Percentiles rank a stretch among this genome's conserved stretches.
Conservation (phyloP, 768 basidiomycete genomes). For the Auricularia cornea region DNA sequence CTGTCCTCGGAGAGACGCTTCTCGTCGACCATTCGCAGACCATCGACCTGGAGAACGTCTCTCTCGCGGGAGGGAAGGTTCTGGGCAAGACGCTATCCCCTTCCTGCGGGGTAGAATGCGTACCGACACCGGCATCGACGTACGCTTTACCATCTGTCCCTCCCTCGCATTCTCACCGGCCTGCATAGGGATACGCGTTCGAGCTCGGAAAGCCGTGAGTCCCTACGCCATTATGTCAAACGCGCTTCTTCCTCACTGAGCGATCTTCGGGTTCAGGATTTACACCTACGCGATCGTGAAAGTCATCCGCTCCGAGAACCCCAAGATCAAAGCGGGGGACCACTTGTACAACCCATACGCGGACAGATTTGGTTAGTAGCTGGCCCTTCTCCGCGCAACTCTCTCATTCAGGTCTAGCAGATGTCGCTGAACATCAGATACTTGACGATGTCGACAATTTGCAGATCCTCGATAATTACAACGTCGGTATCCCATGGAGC, state of each 20-base stretch:
- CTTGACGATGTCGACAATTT: constrained; percentile 9
- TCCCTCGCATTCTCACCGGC: no score
- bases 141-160: neutral
- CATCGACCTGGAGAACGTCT: constrained; percentile 42
- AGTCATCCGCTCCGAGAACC: constrained; percentile 34
- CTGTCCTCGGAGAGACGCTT: constrained; percentile 32
- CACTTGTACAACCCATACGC: constrained; percentile 25
- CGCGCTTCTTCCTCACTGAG: neutral
- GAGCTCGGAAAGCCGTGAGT: neutral
- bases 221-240: neutral
- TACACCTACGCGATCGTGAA: constrained; percentile 33
- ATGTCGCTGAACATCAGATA: constrained; percentile 35
- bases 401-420: no score
- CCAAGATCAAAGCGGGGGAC: constrained; percentile 27
- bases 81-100: constrained; percentile 45
- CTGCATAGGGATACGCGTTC: neutral
- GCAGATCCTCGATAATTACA: constrained; percentile 27
- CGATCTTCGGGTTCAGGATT: constrained; percentile 14
- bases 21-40: constrained; percentile 35
- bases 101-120: constrained; percentile 36
- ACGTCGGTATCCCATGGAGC: constrained; percentile 38
- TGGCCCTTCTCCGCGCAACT: no score
- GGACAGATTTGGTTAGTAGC: no score
- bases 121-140: neutral
- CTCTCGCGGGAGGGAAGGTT: constrained; percentile 36